Percentiles rank a stretch among this genome's conserved stretches.
Evolutionary conservation across 1,284 basidiomycete species (phyloP).

Genomic region (Sporisorium exsertum): DNA sequence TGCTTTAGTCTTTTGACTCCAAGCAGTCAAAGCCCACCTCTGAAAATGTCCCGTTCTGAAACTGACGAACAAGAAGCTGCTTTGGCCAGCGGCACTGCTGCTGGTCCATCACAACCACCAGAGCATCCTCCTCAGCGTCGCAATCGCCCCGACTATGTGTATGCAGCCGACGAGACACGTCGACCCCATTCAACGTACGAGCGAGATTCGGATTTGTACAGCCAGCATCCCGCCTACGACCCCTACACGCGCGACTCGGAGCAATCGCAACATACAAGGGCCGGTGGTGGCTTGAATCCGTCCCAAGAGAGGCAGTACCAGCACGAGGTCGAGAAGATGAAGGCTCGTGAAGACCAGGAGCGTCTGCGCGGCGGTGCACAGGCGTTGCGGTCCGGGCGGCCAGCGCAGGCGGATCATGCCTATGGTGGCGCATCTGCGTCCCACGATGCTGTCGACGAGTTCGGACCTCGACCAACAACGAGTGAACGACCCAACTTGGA

Average conservation of each 20-base stretch:
- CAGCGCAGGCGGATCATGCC: conserved; percentile 12
- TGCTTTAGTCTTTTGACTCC: not conserved
- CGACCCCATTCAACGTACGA: conserved; percentile 21
- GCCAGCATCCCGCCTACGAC: conserved; percentile 19
- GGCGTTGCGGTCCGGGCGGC: conserved; percentile 9
- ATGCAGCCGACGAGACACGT: conserved; percentile 14
- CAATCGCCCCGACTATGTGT: conserved; percentile 14
- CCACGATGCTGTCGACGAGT: conserved; percentile 19
- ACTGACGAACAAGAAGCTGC: conserved; percentile 24
- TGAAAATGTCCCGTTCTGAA: conserved; percentile 35
- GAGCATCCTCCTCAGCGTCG: conserved; percentile 27
- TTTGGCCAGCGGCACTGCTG: conserved; percentile 15
- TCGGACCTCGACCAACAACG: conserved; percentile 24
- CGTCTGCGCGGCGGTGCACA: conserved; percentile 15
- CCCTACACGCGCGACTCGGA: conserved; percentile 17
- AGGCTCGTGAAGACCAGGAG: conserved; percentile 42
- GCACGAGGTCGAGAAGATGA: conserved; percentile 48
- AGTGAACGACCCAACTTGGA: conserved; percentile 30
- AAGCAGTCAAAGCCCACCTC: conserved; percentile 2
- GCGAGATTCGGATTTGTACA: conserved; percentile 7
- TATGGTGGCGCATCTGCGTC: conserved; percentile 18
- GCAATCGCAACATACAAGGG: conserved; percentile 4
- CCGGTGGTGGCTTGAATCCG: conserved; percentile 1
- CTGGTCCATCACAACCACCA: conserved; percentile 18
- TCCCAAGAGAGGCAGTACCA: conserved; percentile 33